These are phyloP conservation scores for Micractinium conductrix DNA, from an alignment of 139 green algal genomes.

Conservation along the genomic window DNA sequence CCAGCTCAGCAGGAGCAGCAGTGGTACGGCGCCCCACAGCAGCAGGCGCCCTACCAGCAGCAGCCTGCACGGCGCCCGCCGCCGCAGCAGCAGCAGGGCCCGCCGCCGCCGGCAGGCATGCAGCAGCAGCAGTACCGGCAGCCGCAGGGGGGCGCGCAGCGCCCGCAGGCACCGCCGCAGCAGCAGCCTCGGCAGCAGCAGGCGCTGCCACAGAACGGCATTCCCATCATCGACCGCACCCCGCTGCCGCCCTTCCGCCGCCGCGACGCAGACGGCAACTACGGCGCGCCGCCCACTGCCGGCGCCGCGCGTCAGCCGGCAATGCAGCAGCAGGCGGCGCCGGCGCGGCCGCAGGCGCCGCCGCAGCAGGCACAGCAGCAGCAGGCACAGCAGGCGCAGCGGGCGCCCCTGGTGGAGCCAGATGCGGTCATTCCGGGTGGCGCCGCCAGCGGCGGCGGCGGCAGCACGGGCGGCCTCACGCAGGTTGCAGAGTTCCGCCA, in stretches of 20 bases:
- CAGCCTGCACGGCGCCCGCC: neutral
- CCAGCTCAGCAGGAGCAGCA: neutral
- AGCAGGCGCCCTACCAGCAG: neutral
- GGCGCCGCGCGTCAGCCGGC: neutral
- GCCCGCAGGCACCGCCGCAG: neutral
- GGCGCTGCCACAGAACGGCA: slow-evolving; percentile 15
- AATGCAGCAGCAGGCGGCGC: neutral
- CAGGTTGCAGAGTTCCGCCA: slow-evolving; percentile 16
- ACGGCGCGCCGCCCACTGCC: neutral
- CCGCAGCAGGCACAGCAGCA: neutral
- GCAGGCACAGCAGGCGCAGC: neutral
- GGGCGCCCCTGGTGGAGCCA: slow-evolving; percentile 16
- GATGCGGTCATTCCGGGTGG: slow-evolving; percentile 26
- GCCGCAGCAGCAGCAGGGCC: neutral
- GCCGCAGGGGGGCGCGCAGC: neutral
- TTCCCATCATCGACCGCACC: slow-evolving; percentile 24
- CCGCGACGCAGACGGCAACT: slow-evolving; percentile 8
- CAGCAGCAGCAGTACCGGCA: neutral
- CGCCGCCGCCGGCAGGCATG: neutral
- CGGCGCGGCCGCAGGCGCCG: neutral
- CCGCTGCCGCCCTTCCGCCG: slow-evolving; percentile 22
- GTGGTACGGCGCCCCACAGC: neutral
- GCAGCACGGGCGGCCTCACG: neutral
- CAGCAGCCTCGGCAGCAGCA: neutral
- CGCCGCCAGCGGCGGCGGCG: neutral